phyloP scores from a whole-genome alignment of 495 filamentous ascomycete genomes.

The Saxophila tyrrhenica region DNA sequence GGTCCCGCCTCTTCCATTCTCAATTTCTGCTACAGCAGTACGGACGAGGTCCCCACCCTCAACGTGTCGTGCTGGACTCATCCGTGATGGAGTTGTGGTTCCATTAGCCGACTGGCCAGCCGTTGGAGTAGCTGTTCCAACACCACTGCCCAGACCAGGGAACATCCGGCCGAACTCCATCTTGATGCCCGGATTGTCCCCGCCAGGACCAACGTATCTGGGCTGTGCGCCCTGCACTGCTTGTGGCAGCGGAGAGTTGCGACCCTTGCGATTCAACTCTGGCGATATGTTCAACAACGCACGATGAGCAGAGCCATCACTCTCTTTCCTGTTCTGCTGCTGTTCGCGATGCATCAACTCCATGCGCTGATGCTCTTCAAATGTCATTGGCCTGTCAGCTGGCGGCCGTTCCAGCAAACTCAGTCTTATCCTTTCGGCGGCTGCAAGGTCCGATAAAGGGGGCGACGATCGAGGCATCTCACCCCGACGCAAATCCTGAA shows the following conservation, averaged over 20 bases:
- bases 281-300: constrained; percentile 43
- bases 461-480: constrained; percentile 10
- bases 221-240: constrained; percentile 86
- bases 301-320: constrained; percentile 12
- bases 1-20: constrained; percentile 36
- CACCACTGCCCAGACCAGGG: constrained; percentile 77
- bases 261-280: constrained; percentile 51
- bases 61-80: constrained; percentile 36
- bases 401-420: neutral
- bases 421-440: constrained; percentile 1
- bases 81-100: constrained; percentile 42
- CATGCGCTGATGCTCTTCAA: constrained; percentile 16
- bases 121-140: constrained; percentile 50
- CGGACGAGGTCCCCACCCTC: constrained; percentile 16
- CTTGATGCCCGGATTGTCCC: constrained; percentile 79
- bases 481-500: constrained; percentile 9
- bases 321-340: constrained; percentile 22
- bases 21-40: constrained; percentile 24
- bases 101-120: constrained; percentile 38
- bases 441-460: neutral
- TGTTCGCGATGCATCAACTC: constrained; percentile 18
- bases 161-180: constrained; percentile 87
- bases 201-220: constrained; percentile 58
- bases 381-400: constrained; percentile 11
- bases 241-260: constrained; percentile 72